Base-by-base conservation (phyloP, 2,329 filamentous ascomycete species). In the Graphiopsis chlorocephala region DNA sequence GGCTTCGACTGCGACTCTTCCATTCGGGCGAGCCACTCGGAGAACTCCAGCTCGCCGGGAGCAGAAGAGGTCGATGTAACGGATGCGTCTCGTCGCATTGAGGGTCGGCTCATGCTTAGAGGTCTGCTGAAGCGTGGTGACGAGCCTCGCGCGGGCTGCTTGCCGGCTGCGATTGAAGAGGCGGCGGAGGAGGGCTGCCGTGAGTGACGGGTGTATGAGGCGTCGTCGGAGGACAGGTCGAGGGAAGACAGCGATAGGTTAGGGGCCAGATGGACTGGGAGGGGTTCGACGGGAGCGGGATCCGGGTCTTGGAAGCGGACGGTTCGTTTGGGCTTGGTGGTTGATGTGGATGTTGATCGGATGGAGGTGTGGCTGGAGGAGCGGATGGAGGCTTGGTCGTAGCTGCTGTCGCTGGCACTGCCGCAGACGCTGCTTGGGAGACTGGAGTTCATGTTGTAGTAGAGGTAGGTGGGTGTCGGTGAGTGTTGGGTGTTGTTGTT, bases 391-490 rank as follows among this genome's bases (percentile, higher is more conserved):
- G 60, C 25, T 28, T 26, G 47, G 59, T 61, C 59, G 47, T 62
- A 62, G 60, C n/a, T 55, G 60, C 60, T 62, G 48, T 62, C 60
- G 60, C 48, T 62, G 60, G 60, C 60, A 23, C 48, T 62, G 60
- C 60, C 60, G 60, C 60, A 62, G 31, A 62, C 33, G 60, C 60
- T 62, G 60, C 60, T 62, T 11, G 60, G 60, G 31, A 62, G 60
- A 35, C 33, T 20, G 26, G 60, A 55, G 48, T 52, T 62, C 60
- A 62, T 62, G 17, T n/a, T n/a, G n/a, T n/a, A n/a, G 7, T 38
- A 45, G 12, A 12, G 28, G 42, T 29, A 38, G 20, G 55, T 58
- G 15, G 20, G 17, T 28, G 31, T 31, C n/a, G 38, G 20, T 28
- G 20, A 26, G 55, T 58, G 14, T 14, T 58, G 55, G 20, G 23